phyloP scores from a whole-genome alignment of 1,284 basidiomycete species.

The Hortiboletus rubellus region DNA sequence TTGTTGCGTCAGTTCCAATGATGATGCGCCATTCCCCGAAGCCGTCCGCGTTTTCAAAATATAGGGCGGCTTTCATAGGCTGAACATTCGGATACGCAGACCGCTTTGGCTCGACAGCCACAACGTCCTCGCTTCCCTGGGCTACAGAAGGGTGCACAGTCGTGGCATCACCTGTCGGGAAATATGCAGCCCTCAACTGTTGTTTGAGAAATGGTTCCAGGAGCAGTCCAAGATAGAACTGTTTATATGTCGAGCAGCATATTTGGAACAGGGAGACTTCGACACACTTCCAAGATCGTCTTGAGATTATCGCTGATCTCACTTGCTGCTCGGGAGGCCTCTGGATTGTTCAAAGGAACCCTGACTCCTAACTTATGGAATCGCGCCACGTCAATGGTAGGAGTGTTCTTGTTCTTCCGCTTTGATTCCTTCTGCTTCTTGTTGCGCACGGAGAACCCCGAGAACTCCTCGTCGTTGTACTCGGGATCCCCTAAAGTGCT shows the following conservation, averaged over 20 bases:
- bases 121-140: neutral
- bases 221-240: slow-evolving; percentile 30
- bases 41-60: slow-evolving; percentile 51
- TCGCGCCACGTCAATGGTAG: slow-evolving; percentile 23
- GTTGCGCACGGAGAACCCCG: neutral
- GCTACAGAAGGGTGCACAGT: too few relatives aligned
- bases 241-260: neutral
- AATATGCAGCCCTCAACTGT: slow-evolving; percentile 16
- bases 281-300: slow-evolving; percentile 33
- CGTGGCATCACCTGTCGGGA: neutral
- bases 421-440: slow-evolving; percentile 23
- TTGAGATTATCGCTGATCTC: slow-evolving; percentile 28
- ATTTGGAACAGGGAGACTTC: neutral
- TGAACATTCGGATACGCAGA: slow-evolving; percentile 46
- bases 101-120: slow-evolving; percentile 9
- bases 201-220: neutral
- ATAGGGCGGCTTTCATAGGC: slow-evolving; percentile 49
- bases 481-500: too few relatives aligned
- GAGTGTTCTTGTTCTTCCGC: slow-evolving; percentile 10
- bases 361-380: slow-evolving; percentile 29
- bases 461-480: too few relatives aligned
- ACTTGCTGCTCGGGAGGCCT: slow-evolving; percentile 20
- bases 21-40: slow-evolving; percentile 57
- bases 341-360: slow-evolving; percentile 29
- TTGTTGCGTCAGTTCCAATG: slow-evolving; percentile 46